Percentiles rank a stretch among this genome's conserved stretches.
phyloP scores from a whole-genome alignment of 164 flowering plant species.

The Tetracentron sinense region DNA sequence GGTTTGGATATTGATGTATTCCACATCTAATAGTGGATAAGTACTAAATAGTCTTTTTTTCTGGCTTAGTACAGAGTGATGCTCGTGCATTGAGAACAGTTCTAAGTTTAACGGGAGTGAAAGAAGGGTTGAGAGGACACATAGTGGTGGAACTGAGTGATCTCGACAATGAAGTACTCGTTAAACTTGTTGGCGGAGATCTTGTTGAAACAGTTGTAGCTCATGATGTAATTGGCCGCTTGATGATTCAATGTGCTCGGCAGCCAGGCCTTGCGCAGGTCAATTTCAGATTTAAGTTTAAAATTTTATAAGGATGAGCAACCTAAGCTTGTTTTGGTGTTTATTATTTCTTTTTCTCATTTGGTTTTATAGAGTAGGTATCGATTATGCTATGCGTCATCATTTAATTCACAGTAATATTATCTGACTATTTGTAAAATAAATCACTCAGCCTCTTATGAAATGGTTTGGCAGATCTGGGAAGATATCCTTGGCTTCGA shows the following conservation, averaged over 20 bases:
- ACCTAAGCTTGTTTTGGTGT: neutral
- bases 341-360: too few relatives aligned
- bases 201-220: conserved; percentile 90
- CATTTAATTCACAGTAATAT: neutral
- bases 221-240: conserved; percentile 91
- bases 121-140: conserved; percentile 78
- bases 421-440: neutral
- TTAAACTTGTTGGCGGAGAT: conserved; percentile 83
- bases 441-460: neutral
- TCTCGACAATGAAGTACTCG: conserved; percentile 83
- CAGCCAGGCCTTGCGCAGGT: conserved; percentile 97
- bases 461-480: conserved; percentile 56
- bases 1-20: neutral
- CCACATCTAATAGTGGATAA: neutral
- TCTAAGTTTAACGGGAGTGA: conserved; percentile 73
- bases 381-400: neutral
- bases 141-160: conserved; percentile 87
- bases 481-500: conserved; percentile 91
- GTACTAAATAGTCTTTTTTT: neutral
- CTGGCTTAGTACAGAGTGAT: conserved; percentile 65
- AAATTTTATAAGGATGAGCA: neutral
- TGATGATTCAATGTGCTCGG: conserved; percentile 91
- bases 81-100: conserved; percentile 85
- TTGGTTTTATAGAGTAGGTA: neutral
- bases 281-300: conserved; percentile 5